These are phyloP conservation scores for Epichloe glyceriae DNA, from an alignment of 2,329 filamentous ascomycete species.

Conservation along the genomic window DNA sequence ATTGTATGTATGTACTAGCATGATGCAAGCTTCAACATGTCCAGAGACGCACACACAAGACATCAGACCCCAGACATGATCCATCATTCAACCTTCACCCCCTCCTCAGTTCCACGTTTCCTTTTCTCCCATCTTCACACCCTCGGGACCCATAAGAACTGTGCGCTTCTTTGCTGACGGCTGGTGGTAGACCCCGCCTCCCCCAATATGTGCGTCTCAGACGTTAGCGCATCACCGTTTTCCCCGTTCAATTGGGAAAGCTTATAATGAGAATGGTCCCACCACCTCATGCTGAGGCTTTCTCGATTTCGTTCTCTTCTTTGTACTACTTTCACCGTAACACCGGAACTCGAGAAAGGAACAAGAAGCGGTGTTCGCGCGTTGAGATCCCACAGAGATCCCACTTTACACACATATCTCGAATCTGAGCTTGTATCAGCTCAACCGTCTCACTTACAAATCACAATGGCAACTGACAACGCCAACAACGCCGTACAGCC, in stretches of 20 bases:
- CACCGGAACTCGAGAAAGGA: no score
- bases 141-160: no score
- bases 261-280: slow-evolving; percentile 1
- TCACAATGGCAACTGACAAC: slow-evolving; percentile 7
- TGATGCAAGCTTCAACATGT: no score
- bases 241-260: not conserved
- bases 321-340: no score
- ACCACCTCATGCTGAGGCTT: no score
- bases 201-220: not conserved
- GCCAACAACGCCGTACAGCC: not conserved
- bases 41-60: no score
- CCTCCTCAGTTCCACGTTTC: not conserved
- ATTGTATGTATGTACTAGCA: no score
- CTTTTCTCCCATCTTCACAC: not conserved
- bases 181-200: not conserved
- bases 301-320: no score
- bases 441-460: not conserved
- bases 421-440: not conserved
- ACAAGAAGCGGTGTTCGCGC: no score
- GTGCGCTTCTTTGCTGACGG: no score
- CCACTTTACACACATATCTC: not conserved
- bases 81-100: no score
- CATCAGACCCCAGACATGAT: no score
- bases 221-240: not conserved
- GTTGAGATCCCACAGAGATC: not conserved